phyloP scores from a whole-genome alignment of 768 basidiomycete species.

The Tulasnella sp. region DNA sequence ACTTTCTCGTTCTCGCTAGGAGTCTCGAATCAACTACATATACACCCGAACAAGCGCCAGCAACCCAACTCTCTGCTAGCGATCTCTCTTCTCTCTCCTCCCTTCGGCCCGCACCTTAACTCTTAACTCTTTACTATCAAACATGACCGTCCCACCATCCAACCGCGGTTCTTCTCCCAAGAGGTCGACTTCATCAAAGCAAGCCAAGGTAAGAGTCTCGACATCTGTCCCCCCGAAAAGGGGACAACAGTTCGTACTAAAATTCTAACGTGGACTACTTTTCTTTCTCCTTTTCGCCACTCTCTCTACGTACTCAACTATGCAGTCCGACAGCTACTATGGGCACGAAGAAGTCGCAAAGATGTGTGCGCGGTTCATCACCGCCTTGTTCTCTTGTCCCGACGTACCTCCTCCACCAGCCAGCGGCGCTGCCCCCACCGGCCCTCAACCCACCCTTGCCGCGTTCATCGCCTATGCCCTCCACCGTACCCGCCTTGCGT shows the following conservation, averaged over 20 bases:
- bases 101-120: background rate
- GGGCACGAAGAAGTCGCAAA: constrained; percentile 69
- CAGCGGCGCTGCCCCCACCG: constrained; percentile 34
- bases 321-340: constrained; percentile 37
- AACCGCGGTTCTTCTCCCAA: constrained; percentile 8
- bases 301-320: no score
- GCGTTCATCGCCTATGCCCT: constrained; percentile 83
- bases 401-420: constrained; percentile 53
- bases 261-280: background rate
- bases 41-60: constrained; percentile 6
- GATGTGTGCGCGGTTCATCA: constrained; percentile 70
- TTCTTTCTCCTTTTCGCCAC: background rate
- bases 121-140: background rate
- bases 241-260: background rate
- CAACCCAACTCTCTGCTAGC: background rate
- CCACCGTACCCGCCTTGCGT: constrained; percentile 69
- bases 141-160: constrained; percentile 5
- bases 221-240: background rate
- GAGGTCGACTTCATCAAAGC: constrained; percentile 13
- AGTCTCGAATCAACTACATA: constrained; percentile 2
- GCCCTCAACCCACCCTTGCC: constrained; percentile 54
- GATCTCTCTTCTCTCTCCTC: background rate
- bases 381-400: constrained; percentile 78
- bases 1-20: background rate
- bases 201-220: constrained; percentile 13